Evolutionary conservation across 257 asterid species (phyloP).

Genomic region (Osmanthus fragrans): DNA sequence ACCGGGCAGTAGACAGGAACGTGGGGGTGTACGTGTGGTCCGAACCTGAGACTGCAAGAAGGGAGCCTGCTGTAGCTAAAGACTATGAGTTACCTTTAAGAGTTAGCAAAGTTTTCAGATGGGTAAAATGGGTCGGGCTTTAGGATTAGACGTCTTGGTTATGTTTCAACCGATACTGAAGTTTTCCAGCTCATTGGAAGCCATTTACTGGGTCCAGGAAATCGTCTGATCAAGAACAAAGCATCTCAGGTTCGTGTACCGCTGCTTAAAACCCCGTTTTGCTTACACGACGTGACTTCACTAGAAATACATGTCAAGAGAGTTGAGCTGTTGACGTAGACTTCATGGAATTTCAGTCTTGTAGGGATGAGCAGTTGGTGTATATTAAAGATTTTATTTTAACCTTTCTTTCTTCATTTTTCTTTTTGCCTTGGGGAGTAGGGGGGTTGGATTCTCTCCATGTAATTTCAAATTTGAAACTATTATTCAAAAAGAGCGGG

Average conservation of each 20-base stretch:
- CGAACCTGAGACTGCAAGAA: conserved; percentile 83
- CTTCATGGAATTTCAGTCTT: conserved; percentile 27
- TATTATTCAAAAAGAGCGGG: too few species aligned
- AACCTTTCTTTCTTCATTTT: not conserved
- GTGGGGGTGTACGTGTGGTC: conserved; percentile 96
- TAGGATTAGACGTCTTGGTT: conserved; percentile 25
- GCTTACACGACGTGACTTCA: conserved; percentile 12
- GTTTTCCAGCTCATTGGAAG: conserved; percentile 7
- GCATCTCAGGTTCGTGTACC: conserved; percentile 12
- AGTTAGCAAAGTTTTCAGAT: conserved; percentile 73
- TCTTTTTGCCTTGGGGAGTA: not conserved
- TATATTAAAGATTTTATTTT: conserved; percentile 32
- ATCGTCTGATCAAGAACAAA: not conserved
- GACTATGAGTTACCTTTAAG: conserved; percentile 85
- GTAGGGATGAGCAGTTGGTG: conserved; percentile 34
- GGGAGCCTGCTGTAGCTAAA: conserved; percentile 82
- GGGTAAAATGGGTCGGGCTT: conserved; percentile 98
- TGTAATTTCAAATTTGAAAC: not conserved
- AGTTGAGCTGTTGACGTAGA: not conserved
- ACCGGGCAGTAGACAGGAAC: conserved; percentile 88
- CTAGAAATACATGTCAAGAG: not conserved
- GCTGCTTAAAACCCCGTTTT: conserved; percentile 21
- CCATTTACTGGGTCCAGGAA: not conserved
- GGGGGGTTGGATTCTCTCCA: not conserved
- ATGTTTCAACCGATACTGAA: not conserved